Evolutionary conservation across 164 flowering plant genomes (phyloP).

Genomic region (Chimonanthus salicifolius): DNA sequence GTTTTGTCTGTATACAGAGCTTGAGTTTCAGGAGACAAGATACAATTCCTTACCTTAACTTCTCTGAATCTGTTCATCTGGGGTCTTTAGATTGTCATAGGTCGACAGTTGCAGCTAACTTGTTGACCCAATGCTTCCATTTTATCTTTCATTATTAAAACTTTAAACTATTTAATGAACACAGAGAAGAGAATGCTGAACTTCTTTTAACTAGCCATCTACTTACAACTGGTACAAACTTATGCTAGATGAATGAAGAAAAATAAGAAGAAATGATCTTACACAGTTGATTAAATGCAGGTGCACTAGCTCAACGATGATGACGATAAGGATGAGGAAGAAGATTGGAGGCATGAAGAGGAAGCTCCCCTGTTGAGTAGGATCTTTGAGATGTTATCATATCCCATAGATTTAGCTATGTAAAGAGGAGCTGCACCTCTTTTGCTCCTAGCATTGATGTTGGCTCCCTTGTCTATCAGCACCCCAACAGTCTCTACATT

Average conservation of each 20-base stretch:
- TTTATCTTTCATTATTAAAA: too few relatives aligned
- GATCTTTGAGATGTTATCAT: slow-evolving; percentile 29
- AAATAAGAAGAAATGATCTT: background rate
- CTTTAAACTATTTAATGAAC: too few relatives aligned
- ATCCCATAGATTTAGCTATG: slow-evolving; percentile 42
- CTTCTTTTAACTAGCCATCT: background rate
- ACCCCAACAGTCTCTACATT: slow-evolving; percentile 35
- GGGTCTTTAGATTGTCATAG: too few relatives aligned
- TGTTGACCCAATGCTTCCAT: too few relatives aligned
- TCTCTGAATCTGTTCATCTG: too few relatives aligned
- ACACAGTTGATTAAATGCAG: background rate
- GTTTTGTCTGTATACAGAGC: too few relatives aligned
- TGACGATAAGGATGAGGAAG: slow-evolving; percentile 15
- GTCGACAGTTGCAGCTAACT: too few relatives aligned
- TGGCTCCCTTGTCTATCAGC: slow-evolving; percentile 42
- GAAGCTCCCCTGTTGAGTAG: slow-evolving; percentile 42
- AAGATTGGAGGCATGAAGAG: slow-evolving; percentile 12
- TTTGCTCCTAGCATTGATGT: slow-evolving; percentile 41
- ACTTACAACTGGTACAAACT: background rate
- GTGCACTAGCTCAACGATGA: background rate
- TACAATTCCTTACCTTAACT: too few relatives aligned
- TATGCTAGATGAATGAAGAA: background rate
- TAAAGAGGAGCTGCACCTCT: slow-evolving; percentile 53
- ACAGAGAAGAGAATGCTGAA: background rate
- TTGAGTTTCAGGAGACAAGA: too few relatives aligned